A percentile compares a stretch with the other conserved stretches of the same genome.
phyloP scores from a whole-genome alignment of 495 filamentous ascomycete genomes.

The Penicillium riverlandense region DNA sequence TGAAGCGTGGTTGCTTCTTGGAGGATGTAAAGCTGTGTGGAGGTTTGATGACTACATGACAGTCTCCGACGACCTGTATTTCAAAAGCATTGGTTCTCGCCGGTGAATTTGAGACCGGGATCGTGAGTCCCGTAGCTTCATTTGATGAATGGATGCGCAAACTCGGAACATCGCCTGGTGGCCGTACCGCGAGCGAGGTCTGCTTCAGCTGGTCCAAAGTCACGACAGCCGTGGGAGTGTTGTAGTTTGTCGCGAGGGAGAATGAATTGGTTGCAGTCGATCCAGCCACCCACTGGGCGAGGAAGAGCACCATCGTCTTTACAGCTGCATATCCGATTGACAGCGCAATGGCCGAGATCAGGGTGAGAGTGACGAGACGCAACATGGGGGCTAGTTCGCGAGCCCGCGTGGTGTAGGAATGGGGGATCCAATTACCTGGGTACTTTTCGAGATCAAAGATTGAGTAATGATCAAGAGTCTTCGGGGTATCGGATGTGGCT shows the following conservation, averaged over 20 bases:
- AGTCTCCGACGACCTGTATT: slow-evolving; percentile 55
- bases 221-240: slow-evolving; percentile 11
- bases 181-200: slow-evolving; percentile 20
- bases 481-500: slow-evolving; percentile 8
- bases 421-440: slow-evolving; percentile 17
- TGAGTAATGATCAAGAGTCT: slow-evolving; percentile 4
- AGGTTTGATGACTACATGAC: slow-evolving; percentile 53
- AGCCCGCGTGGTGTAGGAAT: slow-evolving; percentile 24
- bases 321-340: slow-evolving; percentile 27
- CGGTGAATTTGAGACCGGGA: slow-evolving; percentile 7
- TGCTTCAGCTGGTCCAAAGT: slow-evolving; percentile 12
- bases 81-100: slow-evolving; percentile 39
- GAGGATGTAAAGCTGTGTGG: slow-evolving; percentile 39
- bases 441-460: slow-evolving; percentile 21
- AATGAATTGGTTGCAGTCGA: slow-evolving; percentile 16
- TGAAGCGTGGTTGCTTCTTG: slow-evolving; percentile 45
- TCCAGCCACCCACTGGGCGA: slow-evolving; percentile 19
- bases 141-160: slow-evolving; percentile 7
- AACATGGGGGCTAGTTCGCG: slow-evolving; percentile 31
- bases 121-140: slow-evolving; percentile 10
- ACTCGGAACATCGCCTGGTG: slow-evolving; percentile 10
- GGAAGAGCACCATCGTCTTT: slow-evolving; percentile 13
- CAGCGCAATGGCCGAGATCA: slow-evolving; percentile 32
- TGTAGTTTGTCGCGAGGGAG: slow-evolving; percentile 5
- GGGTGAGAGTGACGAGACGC: slow-evolving; percentile 31